Evolutionary conservation across 345 rosid genomes (phyloP).

Genomic region (Garcia nutans): DNA sequence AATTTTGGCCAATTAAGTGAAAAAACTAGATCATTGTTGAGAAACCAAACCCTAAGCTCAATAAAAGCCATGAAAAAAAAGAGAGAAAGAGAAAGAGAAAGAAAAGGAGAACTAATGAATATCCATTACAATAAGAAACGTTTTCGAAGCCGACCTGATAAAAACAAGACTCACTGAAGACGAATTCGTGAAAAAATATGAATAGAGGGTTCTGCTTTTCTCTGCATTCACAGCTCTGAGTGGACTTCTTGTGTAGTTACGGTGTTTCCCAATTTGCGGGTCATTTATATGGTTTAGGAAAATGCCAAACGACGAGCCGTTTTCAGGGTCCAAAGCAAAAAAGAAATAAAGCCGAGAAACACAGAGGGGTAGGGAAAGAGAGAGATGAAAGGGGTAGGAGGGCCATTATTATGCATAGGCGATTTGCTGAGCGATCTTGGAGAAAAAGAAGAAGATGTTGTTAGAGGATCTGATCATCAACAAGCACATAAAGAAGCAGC

Average conservation of each 20-base stretch:
- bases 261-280: too few species aligned
- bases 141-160: conserved; percentile 8
- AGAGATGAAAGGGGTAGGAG: conserved; percentile 62
- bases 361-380: neutral
- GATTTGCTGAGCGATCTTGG: conserved; percentile 15
- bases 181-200: neutral
- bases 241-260: too few species aligned
- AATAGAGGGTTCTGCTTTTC: neutral
- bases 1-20: neutral
- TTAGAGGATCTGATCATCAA: neutral
- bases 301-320: neutral
- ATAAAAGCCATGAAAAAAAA: neutral
- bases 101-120: neutral
- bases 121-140: neutral
- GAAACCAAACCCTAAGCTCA: conserved; percentile 10
- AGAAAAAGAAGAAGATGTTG: neutral
- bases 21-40: neutral
- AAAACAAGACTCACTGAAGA: neutral
- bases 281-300: too few species aligned
- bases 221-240: neutral
- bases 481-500: neutral
- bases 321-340: neutral
- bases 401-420: conserved; percentile 11
- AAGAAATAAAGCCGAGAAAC: neutral
- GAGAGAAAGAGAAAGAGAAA: neutral